Percentiles rank a stretch among this genome's conserved stretches.
Evolutionary conservation across 176 grass and related monocot species (phyloP).

Genomic region (Ensete glaucum): DNA sequence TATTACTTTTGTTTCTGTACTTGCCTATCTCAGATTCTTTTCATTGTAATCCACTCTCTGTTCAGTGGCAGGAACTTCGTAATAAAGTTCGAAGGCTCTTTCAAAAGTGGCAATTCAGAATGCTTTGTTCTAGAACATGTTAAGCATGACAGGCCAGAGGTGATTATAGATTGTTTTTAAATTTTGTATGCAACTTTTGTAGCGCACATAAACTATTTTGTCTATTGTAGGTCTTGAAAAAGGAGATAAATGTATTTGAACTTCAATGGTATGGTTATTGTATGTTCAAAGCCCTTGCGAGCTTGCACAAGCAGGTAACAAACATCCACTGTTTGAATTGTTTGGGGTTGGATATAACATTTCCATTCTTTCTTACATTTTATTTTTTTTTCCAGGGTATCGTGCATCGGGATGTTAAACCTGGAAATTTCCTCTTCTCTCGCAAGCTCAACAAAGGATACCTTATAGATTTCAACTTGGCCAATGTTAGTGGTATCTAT

Average conservation of each 20-base stretch:
- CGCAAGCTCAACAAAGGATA: conserved; percentile 54
- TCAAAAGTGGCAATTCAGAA: conserved; percentile 56
- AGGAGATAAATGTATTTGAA: conserved; percentile 55
- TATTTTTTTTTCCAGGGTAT: conserved; percentile 47
- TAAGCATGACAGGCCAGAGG: conserved; percentile 93
- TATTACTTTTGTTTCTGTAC: neutral
- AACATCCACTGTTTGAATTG: neutral
- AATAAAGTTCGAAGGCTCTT: conserved; percentile 57
- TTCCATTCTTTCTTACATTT: conserved; percentile 19
- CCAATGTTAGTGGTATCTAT: conserved; percentile 50
- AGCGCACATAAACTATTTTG: conserved; percentile 6
- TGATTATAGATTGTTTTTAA: conserved; percentile 20
- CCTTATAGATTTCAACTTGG: conserved; percentile 97
- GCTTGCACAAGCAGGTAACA: conserved; percentile 71
- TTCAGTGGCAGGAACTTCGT: conserved; percentile 58
- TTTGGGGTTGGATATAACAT: conserved; percentile 11
- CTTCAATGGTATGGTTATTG: conserved; percentile 77
- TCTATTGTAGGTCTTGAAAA: conserved; percentile 56
- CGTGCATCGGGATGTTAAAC: conserved; percentile 87
- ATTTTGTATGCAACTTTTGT: neutral
- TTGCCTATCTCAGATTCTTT: conserved; percentile 10
- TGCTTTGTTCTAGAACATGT: conserved; percentile 93
- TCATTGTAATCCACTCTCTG: conserved; percentile 16
- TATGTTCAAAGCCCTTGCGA: conserved; percentile 71
- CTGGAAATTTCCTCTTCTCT: conserved; percentile 94